These are phyloP conservation scores for Syzygium oleosum DNA, from an alignment of 345 rosid species.

Conservation along the genomic window DNA sequence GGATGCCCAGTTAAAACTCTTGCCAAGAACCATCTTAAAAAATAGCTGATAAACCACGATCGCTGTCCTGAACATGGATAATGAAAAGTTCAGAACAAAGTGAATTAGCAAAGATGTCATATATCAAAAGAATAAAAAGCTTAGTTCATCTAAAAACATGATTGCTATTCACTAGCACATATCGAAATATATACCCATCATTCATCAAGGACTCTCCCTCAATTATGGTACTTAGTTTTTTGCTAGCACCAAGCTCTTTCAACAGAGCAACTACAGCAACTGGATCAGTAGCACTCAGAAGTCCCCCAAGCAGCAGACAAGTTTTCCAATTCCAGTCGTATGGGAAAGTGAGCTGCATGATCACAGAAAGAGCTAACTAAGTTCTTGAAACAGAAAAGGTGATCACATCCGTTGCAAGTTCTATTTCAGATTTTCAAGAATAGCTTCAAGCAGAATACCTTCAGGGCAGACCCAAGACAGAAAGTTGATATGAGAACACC, in stretches of 20 bases:
- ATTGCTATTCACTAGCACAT: not conserved
- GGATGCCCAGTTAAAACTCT: slow-evolving; percentile 39
- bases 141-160: not conserved
- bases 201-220: slow-evolving; percentile 99
- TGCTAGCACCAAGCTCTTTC: slow-evolving; percentile 97
- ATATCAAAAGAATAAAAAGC: not conserved
- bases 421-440: not conserved
- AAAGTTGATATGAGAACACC: slow-evolving; percentile 86
- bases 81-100: not conserved
- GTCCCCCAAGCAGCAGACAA: slow-evolving; percentile 93
- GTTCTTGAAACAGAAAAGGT: not conserved
- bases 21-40: slow-evolving; percentile 73
- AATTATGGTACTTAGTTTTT: slow-evolving; percentile 83
- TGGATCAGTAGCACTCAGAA: slow-evolving; percentile 96
- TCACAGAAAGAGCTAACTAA: not conserved
- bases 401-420: not conserved
- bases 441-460: slow-evolving; percentile 33
- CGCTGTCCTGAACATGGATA: slow-evolving; percentile 59
- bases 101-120: not conserved
- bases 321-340: slow-evolving; percentile 91
- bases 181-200: slow-evolving; percentile 59
- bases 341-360: slow-evolving; percentile 72
- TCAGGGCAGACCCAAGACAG: slow-evolving; percentile 63
- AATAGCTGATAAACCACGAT: slow-evolving; percentile 94
- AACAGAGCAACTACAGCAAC: slow-evolving; percentile 95